phyloP scores from a whole-genome alignment of 2,329 filamentous ascomycete species.

The Pestalotiopsis sp. region DNA sequence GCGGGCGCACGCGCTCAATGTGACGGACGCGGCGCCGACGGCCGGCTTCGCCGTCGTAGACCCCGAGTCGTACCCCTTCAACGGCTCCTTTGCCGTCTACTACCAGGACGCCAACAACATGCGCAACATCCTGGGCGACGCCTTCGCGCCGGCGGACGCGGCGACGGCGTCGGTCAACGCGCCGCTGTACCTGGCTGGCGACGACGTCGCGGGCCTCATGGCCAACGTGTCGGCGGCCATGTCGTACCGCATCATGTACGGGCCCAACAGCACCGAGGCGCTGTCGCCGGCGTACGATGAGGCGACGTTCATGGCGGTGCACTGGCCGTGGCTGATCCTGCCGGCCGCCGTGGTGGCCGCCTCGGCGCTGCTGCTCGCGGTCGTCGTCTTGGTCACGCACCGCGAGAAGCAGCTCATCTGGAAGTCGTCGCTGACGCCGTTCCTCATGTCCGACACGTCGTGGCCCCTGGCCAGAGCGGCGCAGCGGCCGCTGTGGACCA shows the following conservation, averaged over 20 bases:
- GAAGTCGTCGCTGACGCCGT: constrained; percentile 11
- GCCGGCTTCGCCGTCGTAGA: neutral
- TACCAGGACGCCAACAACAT: neutral
- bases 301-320: neutral
- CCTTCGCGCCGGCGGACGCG: neutral
- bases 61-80: neutral
- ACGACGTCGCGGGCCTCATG: neutral
- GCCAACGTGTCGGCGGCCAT: neutral
- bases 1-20: neutral
- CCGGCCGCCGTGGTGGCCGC: neutral
- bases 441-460: neutral
- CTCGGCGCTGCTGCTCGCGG: neutral
- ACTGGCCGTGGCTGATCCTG: constrained; percentile 7
- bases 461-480: neutral
- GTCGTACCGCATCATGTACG: constrained; percentile 8
- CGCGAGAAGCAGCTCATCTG: constrained; percentile 7
- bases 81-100: neutral
- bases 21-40: neutral
- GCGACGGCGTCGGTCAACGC: neutral
- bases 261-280: constrained; percentile 6
- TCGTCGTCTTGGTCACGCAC: neutral
- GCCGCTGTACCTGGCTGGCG: neutral
- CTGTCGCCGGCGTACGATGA: neutral
- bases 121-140: neutral
- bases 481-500: constrained; percentile 5